Conservation (phyloP, 805 yeast species). For the Nakazawaea populi region DNA sequence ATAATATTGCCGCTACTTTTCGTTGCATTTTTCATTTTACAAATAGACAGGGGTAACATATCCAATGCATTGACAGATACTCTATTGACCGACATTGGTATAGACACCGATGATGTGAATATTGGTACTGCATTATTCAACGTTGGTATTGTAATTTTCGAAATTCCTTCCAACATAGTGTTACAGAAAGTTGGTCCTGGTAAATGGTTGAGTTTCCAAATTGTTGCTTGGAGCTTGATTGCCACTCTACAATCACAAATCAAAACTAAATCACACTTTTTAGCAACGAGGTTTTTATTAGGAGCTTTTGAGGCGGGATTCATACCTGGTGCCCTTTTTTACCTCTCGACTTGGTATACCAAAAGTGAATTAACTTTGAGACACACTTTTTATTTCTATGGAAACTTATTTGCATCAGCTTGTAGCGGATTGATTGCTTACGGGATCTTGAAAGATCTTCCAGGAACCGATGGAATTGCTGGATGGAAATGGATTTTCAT, state of each 20-base stretch:
- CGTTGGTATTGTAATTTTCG: constrained; percentile 48
- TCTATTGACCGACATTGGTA: constrained; percentile 41
- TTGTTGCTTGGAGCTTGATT: constrained; percentile 51
- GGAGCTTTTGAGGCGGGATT: constrained; percentile 65
- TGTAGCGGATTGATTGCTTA: constrained; percentile 26
- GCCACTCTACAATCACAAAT: constrained; percentile 47
- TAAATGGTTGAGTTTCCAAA: constrained; percentile 54
- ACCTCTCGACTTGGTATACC: constrained; percentile 65
- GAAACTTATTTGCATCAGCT: constrained; percentile 41
- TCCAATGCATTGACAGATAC: constrained; percentile 53
- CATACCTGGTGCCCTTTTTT: constrained; percentile 57
- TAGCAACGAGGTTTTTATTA: constrained; percentile 41
- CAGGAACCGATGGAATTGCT: constrained; percentile 15
- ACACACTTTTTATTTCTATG: constrained; percentile 43
- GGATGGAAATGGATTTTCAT: constrained; percentile 69
- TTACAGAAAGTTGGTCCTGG: constrained; percentile 64
- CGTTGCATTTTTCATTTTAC: constrained; percentile 33
- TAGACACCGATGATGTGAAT: constrained; percentile 56
- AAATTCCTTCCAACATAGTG: constrained; percentile 60
- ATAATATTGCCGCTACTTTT: constrained; percentile 12
- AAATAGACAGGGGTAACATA: constrained; percentile 54
- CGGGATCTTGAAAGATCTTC: constrained; percentile 42
- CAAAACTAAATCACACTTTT: constrained; percentile 34
- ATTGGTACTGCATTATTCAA: constrained; percentile 50
- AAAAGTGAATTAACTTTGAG: constrained; percentile 43